phyloP scores from a whole-genome alignment of 441 rosid species.

The Aleurites moluccanus region DNA sequence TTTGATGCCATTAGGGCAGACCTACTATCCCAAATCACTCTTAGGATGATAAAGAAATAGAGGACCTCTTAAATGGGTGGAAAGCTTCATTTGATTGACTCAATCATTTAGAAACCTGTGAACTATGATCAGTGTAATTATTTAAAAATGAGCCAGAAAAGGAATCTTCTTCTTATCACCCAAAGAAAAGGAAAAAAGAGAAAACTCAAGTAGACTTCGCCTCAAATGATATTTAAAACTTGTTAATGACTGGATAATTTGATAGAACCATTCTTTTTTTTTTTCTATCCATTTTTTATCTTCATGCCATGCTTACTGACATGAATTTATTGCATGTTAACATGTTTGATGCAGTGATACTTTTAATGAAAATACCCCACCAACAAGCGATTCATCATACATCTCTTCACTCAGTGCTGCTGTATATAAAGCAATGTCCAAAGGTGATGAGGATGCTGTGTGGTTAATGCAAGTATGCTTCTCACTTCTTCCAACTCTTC shows the following conservation, averaged over 20 bases:
- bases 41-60: background rate
- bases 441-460: constrained; percentile 84
- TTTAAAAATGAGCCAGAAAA: background rate
- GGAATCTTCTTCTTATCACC: background rate
- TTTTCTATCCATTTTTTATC: background rate
- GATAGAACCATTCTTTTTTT: constrained; percentile 1
- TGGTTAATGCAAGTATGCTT: constrained; percentile 97
- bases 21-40: background rate
- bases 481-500: constrained; percentile 11
- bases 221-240: background rate
- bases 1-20: background rate
- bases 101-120: background rate
- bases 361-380: constrained; percentile 94
- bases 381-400: constrained; percentile 74
- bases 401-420: constrained; percentile 89
- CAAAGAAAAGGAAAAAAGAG: background rate
- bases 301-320: background rate
- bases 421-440: constrained; percentile 91
- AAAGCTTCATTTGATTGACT: background rate
- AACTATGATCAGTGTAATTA: background rate
- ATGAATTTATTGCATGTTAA: constrained; percentile 15
- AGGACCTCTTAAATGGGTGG: background rate
- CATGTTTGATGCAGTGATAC: constrained; percentile 66
- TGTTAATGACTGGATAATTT: background rate
- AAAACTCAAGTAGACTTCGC: background rate